phyloP scores from a whole-genome alignment of 352 stramenopile species.

The Pythium dissimile region DNA sequence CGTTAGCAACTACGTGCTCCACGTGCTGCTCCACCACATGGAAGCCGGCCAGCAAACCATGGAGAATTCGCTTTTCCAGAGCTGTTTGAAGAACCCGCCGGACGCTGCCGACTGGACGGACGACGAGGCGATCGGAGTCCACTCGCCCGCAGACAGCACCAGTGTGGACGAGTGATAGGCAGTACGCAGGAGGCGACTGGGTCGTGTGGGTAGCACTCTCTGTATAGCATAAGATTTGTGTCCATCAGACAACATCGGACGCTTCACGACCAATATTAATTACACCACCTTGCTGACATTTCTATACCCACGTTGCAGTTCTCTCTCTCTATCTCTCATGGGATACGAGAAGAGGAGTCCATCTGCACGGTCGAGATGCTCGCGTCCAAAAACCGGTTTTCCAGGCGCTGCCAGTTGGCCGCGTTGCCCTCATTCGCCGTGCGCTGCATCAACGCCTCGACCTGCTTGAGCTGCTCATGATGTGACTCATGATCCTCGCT shows the following conservation, averaged over 20 bases:
- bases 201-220: too few relatives aligned
- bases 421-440: not conserved
- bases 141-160: too few relatives aligned
- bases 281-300: too few relatives aligned
- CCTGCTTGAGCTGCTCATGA: not conserved
- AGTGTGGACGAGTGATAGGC: too few relatives aligned
- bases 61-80: conserved; percentile 12
- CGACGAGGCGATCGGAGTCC: too few relatives aligned
- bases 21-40: conserved; percentile 1
- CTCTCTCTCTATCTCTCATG: too few relatives aligned
- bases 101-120: not conserved
- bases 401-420: not conserved
- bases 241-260: too few relatives aligned
- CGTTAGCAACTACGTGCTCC: conserved; percentile 6
- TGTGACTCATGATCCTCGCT: not conserved
- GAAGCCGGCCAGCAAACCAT: conserved; percentile 9
- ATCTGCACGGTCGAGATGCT: not conserved
- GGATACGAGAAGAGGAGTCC: too few relatives aligned
- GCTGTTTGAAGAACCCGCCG: not conserved
- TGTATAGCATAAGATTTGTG: too few relatives aligned
- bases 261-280: too few relatives aligned
- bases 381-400: not conserved
- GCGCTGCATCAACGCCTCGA: not conserved
- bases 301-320: too few relatives aligned
- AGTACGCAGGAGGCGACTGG: too few relatives aligned